Conservation (phyloP, 352 stramenopile species). For the Phytophthora multivora region DNA sequence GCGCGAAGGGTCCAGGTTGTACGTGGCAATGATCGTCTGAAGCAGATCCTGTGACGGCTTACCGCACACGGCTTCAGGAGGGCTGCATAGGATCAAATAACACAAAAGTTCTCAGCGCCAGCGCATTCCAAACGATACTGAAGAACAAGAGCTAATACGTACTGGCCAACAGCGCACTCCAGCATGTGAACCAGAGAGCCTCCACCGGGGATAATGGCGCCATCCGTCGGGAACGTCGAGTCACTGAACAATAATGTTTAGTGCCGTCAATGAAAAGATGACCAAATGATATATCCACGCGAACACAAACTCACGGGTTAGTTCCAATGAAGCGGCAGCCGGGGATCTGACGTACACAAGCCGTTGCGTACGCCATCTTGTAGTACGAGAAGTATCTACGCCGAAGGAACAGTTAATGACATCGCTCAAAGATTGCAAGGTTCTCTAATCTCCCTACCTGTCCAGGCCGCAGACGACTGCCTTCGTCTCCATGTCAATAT, state of each 20-base stretch:
- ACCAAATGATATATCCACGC: not conserved
- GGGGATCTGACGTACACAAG: constrained; percentile 70
- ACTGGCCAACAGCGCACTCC: constrained; percentile 70
- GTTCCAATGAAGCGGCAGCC: constrained; percentile 84
- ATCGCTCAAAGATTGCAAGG: not conserved
- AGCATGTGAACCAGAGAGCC: constrained; percentile 76
- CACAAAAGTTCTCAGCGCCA: constrained; percentile 1
- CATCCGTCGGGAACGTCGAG: constrained; percentile 75
- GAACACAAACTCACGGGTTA: constrained; percentile 61
- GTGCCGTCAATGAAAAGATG: not conserved
- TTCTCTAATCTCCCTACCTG: constrained; percentile 34
- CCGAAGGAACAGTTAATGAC: constrained; percentile 3
- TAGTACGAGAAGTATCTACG: constrained; percentile 80
- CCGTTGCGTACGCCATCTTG: constrained; percentile 84
- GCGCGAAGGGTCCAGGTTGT: constrained; percentile 66
- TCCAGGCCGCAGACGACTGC: constrained; percentile 86
- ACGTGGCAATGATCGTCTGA: constrained; percentile 76
- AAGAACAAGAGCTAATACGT: constrained; percentile 12
- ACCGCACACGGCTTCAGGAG: constrained; percentile 73
- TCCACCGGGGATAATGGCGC: constrained; percentile 73
- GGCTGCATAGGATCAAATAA: constrained; percentile 30
- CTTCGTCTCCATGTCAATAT: constrained; percentile 69
- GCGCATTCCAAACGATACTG: not conserved
- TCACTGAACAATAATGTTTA: constrained; percentile 44
- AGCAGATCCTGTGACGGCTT: constrained; percentile 87